Conservation (phyloP, 495 filamentous ascomycete genomes). For the Xylaria flabelliformis region DNA sequence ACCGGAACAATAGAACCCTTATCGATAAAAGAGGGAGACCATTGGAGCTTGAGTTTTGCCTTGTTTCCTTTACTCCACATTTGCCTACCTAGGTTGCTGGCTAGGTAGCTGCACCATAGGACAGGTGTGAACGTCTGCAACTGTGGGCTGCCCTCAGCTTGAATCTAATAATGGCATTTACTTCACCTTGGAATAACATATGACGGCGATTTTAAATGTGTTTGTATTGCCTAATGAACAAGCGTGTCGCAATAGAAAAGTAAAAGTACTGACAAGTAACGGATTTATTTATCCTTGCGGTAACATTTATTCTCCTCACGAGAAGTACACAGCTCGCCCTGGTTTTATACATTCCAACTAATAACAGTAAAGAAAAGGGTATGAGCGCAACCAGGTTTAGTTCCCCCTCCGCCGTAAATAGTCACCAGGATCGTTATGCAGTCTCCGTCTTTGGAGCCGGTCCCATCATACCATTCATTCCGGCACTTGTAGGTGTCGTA, state of each 20-base stretch:
- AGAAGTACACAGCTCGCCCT: conserved; percentile 5
- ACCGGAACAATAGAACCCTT: conserved; percentile 18
- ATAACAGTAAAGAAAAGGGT: conserved; percentile 24
- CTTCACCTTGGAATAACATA: background rate
- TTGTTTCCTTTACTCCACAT: background rate
- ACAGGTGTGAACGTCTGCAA: background rate
- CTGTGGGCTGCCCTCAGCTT: background rate
- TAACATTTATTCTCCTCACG: background rate
- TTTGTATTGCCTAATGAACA: background rate
- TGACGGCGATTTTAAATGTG: background rate
- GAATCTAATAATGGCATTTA: background rate
- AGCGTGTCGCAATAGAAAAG: conserved; percentile 8
- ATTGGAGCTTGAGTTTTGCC: background rate
- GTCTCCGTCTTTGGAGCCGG: conserved; percentile 48
- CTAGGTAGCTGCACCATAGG: background rate
- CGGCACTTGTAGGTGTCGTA: conserved; percentile 49
- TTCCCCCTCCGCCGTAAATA: conserved; percentile 4
- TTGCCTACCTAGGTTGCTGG: background rate
- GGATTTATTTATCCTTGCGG: background rate
- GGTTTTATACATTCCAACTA: conserved; percentile 26
- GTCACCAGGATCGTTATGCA: background rate
- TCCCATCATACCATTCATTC: conserved; percentile 54
- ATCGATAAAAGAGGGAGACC: conserved; percentile 7
- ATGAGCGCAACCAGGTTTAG: conserved; percentile 20
- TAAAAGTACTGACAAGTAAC: background rate